Conservation (phyloP, 176 grass and related monocot genomes). For the Tillandsia fasciculata region DNA sequence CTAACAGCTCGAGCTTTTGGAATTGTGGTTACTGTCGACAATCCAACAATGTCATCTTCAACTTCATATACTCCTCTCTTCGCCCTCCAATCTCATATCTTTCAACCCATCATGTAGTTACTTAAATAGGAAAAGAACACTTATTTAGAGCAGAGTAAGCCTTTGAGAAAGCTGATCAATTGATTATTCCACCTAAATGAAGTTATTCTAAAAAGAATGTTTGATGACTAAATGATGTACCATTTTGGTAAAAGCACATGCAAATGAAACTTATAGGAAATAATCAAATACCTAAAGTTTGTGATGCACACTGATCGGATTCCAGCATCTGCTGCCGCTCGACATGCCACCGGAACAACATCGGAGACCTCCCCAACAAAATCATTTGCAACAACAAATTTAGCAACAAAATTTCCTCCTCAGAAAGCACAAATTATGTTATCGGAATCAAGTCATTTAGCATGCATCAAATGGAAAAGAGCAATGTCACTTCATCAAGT, state of each 20-base stretch:
- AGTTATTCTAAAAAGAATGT: background rate
- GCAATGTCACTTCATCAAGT: too few relatives aligned
- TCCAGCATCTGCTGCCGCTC: slow-evolving; percentile 79
- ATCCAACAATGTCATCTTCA: too few relatives aligned
- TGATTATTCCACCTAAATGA: too few relatives aligned
- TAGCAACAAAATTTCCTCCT: background rate
- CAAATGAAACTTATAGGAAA: background rate
- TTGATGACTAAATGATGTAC: background rate
- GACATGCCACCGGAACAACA: slow-evolving; percentile 86
- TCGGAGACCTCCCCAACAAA: slow-evolving; percentile 51
- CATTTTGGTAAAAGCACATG: background rate
- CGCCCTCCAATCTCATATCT: too few relatives aligned
- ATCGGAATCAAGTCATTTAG: background rate
- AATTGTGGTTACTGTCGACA: too few relatives aligned
- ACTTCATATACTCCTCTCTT: too few relatives aligned
- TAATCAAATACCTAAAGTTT: slow-evolving; percentile 62
- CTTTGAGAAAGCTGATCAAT: too few relatives aligned
- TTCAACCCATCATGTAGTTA: too few relatives aligned
- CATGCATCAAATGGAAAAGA: background rate
- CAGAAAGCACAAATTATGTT: background rate
- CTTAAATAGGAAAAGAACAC: too few relatives aligned
- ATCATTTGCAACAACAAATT: slow-evolving; percentile 5
- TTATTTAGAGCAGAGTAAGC: too few relatives aligned
- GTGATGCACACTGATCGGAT: slow-evolving; percentile 85
- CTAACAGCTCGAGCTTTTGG: too few relatives aligned